Percentiles rank a stretch among this genome's conserved stretches.
These are phyloP conservation scores for Jimgerdemannia lactiflua DNA, from an alignment of 192 early-diverging fungal species.

Conservation along the genomic window DNA sequence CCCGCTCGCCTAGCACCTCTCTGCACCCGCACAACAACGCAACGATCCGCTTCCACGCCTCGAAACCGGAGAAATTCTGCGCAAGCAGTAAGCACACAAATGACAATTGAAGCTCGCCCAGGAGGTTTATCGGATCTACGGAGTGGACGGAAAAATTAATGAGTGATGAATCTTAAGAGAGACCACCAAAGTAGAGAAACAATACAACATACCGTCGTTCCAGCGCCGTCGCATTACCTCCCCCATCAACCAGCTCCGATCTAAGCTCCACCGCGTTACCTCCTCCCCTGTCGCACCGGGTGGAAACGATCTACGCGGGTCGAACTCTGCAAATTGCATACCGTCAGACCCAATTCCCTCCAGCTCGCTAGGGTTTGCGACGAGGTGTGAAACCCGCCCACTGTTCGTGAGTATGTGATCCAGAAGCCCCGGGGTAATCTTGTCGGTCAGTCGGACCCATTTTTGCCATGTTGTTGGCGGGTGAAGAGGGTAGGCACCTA, in stretches of 20 bases:
- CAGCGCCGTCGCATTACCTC: conserved; percentile 46
- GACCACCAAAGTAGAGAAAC: background rate
- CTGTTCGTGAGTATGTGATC: conserved; percentile 23
- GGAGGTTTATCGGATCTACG: conserved; percentile 43
- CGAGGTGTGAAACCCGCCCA: conserved; percentile 24
- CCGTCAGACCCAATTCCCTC: conserved; percentile 10
- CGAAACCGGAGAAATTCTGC: conserved; percentile 80
- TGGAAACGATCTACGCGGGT: conserved; percentile 83
- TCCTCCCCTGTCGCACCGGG: conserved; percentile 60
- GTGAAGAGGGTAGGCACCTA: conserved; percentile 80
- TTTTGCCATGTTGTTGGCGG: conserved; percentile 65
- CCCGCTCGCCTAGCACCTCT: conserved; percentile 51
- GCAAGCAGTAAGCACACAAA: conserved; percentile 78
- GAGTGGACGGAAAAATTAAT: background rate
- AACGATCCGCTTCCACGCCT: conserved; percentile 86
- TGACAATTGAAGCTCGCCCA: conserved; percentile 84
- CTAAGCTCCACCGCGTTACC: conserved; percentile 76
- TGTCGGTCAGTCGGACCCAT: conserved; percentile 75
- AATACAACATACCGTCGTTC: conserved; percentile 34
- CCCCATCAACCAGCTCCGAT: conserved; percentile 84
- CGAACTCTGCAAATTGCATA: conserved; percentile 66
- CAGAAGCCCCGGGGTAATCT: conserved; percentile 49
- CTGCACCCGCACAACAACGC: conserved; percentile 62
- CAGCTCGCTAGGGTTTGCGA: background rate
- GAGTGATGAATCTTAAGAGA: background rate